Evolutionary conservation across 768 basidiomycete genomes (phyloP), one percentile per base, ranked within the genome.

Genomic region (Leucosporidium scottii): DNA sequence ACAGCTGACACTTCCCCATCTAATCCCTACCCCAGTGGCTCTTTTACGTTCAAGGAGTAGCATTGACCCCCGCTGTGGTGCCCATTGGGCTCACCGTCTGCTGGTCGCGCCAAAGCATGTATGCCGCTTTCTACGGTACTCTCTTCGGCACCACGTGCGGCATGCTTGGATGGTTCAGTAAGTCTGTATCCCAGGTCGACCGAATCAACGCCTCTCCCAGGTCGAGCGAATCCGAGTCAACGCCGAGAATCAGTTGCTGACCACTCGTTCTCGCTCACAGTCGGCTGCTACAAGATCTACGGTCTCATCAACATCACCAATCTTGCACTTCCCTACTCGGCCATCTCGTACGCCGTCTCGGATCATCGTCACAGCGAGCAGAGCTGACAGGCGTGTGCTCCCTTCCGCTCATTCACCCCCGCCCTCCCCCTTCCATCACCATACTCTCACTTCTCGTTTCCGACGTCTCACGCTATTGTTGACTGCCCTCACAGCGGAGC

Each of bases 51-150:
- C 31, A 58, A 25, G 59, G 39, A 1, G 47, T 49, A 1, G 21
- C 30, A 1, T 20, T 67, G 49, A 62, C 66, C 0, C 66, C 70
- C 3, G 70, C 70, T 2, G 70, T 68, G 23, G 39, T 66, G 8
- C 67, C 71, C 2, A 90, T 93, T 70, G 92, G 91, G 0, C 81
- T 91, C 27, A 88, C 86, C 71, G 85, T 93, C 63, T 87, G 87
- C 0, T 93, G 91, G 91, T 84, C 81, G 65, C 88, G 86, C 75
- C 87, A 88, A 31, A 92, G 89, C 78, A 88, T 87, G 76, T 84
- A 83, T 79, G 93, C 90, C 20, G 90, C 64, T 0, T 59, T 71
- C 36, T 57, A 25, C 6, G 66, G 66, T 7, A 63, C 67, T 0
- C n/a, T 53, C 0, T 56, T 68, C 30, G 70, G 70, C 0, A 48